Base-by-base conservation (phyloP, 192 early-diverging fungal species). In the Gryganskiella cystojenkinii region DNA sequence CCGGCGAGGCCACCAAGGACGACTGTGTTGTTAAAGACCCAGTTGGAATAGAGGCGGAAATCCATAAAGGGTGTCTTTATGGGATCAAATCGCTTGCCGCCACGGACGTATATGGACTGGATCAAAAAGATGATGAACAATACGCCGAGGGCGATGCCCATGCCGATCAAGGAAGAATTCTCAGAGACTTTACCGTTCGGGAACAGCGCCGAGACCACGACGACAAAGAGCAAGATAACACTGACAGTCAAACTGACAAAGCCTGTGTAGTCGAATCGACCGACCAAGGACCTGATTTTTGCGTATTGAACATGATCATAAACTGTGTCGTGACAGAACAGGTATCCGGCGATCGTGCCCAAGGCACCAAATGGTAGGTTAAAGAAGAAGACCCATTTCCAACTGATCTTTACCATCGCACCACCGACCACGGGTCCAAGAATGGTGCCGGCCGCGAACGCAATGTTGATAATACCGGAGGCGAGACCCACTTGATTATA, bases 301-400 rank as follows among this genome's bases (percentile, higher is more conserved):
- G 49, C 61, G 31, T 63, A 63, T 22, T 63, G 47, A 24, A 63
- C 47, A 52, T 63, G 33, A 20, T 43, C 19, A 40, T 40, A 63
- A 15, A 63, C 13, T 0, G 61, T 63, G 24, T 63, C 61, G 17
- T 63, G 61, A 34, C 61, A 63, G 31, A 35, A 63, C 6, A 63
- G 3, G 35, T 40, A 40, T 24, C 61, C 61, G 14, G 49, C 61
- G 4, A 63, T n/a, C 3, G 61, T 63, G 15, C 61, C 61, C 4
- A 63, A 9, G 10, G 61, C 61, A 15, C 47, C 61, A 40, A 63
- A 63, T 3, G 61, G 61, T 11, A 63, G 24, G 49, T 63, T 63
- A 47, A 63, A 63, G 61, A 63, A 63, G 46, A 63, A 63, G 35
- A 63, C 61, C 61, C 61, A 63, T 30, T 63, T 63, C 61, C 61